Evolutionary conservation across 2,329 filamentous ascomycete species (phyloP), one percentile per base, ranked within the genome.

Genomic region (Botrytis byssoidea): DNA sequence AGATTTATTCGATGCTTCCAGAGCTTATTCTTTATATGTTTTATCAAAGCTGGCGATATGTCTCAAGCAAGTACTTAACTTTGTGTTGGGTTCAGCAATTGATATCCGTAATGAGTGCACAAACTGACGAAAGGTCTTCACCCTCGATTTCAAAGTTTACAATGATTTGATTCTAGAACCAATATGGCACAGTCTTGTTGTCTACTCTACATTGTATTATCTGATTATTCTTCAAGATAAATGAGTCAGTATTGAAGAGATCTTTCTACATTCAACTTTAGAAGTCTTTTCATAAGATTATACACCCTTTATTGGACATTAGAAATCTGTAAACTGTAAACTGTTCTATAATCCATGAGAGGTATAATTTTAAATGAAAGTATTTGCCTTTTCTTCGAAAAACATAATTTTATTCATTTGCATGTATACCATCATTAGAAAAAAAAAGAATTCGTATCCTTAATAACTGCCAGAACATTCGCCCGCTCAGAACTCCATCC

Each of bases 201-300:
- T 29, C 51, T 55, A 1, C 14, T 29, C 25, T 55, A 14, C 6
- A 55, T 9, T 3, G 14, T 1, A 55, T 55, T 6, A 29, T 55
- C 16, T 18, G n/a, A 18, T 29, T 3, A 29, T 8, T 9, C 1
- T 55, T 29, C 7, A 6, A 8, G 14, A 29, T 9, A 14, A 55
- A 55, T 29, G 6, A 29, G 12, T 18, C 1, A 3, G 6, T 29
- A 55, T 3, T 55, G n/a, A 0, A 8, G n/a, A 29, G 0, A 8
- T 55, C 18, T 1, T 18, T 0, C 25, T 55, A 1, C 3, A 18
- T 55, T 29, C n/a, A 18, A 29, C 51, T 55, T 8, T 29, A 29
- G 14, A 55, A 29, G 25, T 55, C n/a, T 55, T 55, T 5, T 55
- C 51, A 3, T 55, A 14, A 55, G 51, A 8, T 3, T 18, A 18